Conservation (phyloP, 1,139 yeast genomes). For the Pichia kudriavzevii region DNA sequence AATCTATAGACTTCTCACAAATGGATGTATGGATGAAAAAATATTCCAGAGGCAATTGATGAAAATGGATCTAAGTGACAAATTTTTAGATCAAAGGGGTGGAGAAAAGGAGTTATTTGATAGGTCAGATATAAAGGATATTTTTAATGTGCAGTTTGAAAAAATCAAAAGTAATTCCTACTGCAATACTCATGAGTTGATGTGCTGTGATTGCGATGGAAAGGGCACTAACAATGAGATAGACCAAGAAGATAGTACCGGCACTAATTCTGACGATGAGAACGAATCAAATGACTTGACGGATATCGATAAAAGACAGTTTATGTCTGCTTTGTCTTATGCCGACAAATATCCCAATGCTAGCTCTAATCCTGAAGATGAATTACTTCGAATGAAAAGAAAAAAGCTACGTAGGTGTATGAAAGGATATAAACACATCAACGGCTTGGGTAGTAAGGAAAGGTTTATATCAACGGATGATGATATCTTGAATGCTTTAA, state of each 20-base stretch:
- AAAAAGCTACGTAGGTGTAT: constrained; percentile 40
- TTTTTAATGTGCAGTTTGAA: constrained; percentile 46
- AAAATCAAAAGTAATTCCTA: constrained; percentile 4
- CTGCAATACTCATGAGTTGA: constrained; percentile 78
- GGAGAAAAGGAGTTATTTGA: constrained; percentile 47
- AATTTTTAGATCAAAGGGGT: constrained; percentile 54
- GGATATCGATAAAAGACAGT: constrained; percentile 18
- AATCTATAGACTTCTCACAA: constrained; percentile 73
- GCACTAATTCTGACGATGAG: constrained; percentile 1
- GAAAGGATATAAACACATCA: constrained; percentile 53
- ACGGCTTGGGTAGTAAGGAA: constrained; percentile 30
- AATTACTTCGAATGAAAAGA: constrained; percentile 10
- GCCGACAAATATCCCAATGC: constrained; percentile 24
- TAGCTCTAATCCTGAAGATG: constrained; percentile 16
- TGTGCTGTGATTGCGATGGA: constrained; percentile 66
- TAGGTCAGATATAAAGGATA: constrained; percentile 59
- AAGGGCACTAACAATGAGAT: constrained; percentile 27
- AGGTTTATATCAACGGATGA: constrained; percentile 19
- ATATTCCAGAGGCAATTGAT: constrained; percentile 89
- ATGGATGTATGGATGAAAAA: constrained; percentile 93
- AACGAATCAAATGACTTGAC: constrained; percentile 17
- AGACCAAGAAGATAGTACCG: not conserved
- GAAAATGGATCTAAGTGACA: constrained; percentile 73
- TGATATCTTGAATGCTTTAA: constrained; percentile 20
- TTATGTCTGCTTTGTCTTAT: constrained; percentile 33